These are phyloP conservation scores for Nicotiana rustica DNA, from an alignment of 305 asterid species.

Conservation along the genomic window DNA sequence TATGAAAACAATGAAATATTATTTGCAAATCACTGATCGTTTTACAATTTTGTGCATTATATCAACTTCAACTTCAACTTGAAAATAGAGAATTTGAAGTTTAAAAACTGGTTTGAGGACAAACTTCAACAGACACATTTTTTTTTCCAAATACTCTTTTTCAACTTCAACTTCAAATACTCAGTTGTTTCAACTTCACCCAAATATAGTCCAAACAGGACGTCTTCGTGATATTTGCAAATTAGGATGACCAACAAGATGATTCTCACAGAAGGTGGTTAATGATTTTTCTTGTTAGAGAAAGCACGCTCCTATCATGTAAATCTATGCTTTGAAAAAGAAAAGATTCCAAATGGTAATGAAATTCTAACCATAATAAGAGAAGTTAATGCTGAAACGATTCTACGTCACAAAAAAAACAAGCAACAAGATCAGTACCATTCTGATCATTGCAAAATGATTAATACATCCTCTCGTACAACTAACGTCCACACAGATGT, in stretches of 20 bases:
- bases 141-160: too few relatives aligned
- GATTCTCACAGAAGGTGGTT: not conserved
- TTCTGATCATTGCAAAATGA: not conserved
- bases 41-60: too few relatives aligned
- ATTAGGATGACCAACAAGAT: not conserved
- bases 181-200: too few relatives aligned
- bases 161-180: too few relatives aligned
- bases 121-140: too few relatives aligned
- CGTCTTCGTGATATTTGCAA: not conserved
- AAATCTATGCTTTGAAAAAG: not conserved
- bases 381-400: not conserved
- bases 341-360: not conserved
- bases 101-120: too few relatives aligned
- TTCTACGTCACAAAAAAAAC: not conserved
- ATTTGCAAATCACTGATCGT: too few relatives aligned
- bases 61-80: too few relatives aligned
- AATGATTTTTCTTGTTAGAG: slow-evolving; percentile 10
- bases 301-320: not conserved
- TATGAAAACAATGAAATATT: too few relatives aligned
- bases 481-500: not conserved
- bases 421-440: not conserved
- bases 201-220: not conserved
- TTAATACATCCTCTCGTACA: not conserved
- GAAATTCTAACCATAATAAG: not conserved
- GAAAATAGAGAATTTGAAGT: too few relatives aligned